These are phyloP conservation scores for Calonectria crousiana DNA, from an alignment of 2,329 filamentous ascomycete genomes.

Conservation along the genomic window DNA sequence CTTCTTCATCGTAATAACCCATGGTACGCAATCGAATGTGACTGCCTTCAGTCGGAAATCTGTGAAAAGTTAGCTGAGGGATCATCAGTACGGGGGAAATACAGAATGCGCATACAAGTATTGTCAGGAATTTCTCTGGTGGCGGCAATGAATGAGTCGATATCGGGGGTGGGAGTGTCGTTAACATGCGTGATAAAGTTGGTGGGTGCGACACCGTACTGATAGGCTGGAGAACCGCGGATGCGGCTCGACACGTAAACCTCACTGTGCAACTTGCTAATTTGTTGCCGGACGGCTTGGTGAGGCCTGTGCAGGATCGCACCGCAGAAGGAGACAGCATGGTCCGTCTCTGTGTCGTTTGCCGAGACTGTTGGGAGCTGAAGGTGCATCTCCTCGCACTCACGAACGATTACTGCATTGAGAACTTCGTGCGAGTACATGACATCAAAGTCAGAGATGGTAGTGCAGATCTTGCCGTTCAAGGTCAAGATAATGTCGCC, in stretches of 20 bases:
- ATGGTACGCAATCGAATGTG: slow-evolving; percentile 97
- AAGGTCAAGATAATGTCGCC: slow-evolving; percentile 93
- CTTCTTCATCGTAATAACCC: slow-evolving; percentile 99
- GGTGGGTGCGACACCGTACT: slow-evolving; percentile 92
- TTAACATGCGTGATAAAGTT: slow-evolving; percentile 99
- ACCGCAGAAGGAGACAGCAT: slow-evolving; percentile 94
- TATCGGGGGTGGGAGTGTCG: slow-evolving; percentile 83
- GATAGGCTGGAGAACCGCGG: slow-evolving; percentile 85
- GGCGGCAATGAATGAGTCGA: slow-evolving; percentile 83
- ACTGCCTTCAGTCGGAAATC: slow-evolving; percentile 97
- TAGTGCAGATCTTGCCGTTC: slow-evolving; percentile 92
- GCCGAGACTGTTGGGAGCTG: slow-evolving; percentile 88
- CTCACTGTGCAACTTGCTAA: slow-evolving; percentile 94
- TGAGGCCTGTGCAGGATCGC: slow-evolving; percentile 94
- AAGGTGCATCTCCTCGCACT: slow-evolving; percentile 82
- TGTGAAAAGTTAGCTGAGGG: slow-evolving; percentile 48
- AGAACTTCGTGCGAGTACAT: slow-evolving; percentile 93
- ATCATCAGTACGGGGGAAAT: background rate
- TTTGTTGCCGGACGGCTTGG: slow-evolving; percentile 96
- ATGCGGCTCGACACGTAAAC: slow-evolving; percentile 94
- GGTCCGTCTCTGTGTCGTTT: slow-evolving; percentile 91
- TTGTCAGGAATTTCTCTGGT: slow-evolving; percentile 94
- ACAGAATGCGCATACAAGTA: slow-evolving; percentile 72
- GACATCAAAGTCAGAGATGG: slow-evolving; percentile 91
- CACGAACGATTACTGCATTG: slow-evolving; percentile 87